A percentile compares a stretch with the other conserved stretches of the same genome.
Evolutionary conservation across 2,329 filamentous ascomycete genomes (phyloP).

Genomic region (Alternaria brassicae): DNA sequence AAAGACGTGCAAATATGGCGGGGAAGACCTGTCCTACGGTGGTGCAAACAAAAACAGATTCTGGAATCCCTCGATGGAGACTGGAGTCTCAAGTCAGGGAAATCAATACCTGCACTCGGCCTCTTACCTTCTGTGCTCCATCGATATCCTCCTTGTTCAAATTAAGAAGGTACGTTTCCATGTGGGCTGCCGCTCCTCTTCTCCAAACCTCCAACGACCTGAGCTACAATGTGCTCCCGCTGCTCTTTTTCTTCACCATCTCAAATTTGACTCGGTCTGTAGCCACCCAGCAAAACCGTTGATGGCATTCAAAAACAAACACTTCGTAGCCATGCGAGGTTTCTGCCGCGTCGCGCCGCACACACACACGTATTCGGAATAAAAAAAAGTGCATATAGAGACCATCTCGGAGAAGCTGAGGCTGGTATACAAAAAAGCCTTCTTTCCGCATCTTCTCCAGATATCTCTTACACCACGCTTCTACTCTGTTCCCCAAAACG

Average conservation of each 20-base stretch:
- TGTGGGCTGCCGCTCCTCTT: background rate
- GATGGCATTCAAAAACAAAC: accelerated
- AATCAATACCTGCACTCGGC: background rate
- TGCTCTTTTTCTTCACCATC: accelerated
- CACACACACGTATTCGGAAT: no score
- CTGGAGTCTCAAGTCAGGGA: background rate
- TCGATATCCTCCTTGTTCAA: background rate
- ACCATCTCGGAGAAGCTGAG: no score
- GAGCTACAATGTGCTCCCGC: background rate
- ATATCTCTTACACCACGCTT: background rate
- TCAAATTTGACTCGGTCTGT: background rate
- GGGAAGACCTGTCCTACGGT: background rate
- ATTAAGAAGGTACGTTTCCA: no score
- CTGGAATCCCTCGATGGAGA: background rate
- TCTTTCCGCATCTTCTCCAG: background rate
- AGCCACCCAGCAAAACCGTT: accelerated
- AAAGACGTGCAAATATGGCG: accelerated
- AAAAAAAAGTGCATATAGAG: background rate
- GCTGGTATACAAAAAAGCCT: background rate
- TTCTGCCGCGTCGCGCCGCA: no score
- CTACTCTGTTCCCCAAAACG: background rate
- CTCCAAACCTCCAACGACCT: background rate
- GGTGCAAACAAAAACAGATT: accelerated
- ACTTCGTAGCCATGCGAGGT: accelerated
- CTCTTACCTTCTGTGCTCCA: background rate